Conservation (phyloP, 164 flowering plant species). For the Cinnamomum micranthum region DNA sequence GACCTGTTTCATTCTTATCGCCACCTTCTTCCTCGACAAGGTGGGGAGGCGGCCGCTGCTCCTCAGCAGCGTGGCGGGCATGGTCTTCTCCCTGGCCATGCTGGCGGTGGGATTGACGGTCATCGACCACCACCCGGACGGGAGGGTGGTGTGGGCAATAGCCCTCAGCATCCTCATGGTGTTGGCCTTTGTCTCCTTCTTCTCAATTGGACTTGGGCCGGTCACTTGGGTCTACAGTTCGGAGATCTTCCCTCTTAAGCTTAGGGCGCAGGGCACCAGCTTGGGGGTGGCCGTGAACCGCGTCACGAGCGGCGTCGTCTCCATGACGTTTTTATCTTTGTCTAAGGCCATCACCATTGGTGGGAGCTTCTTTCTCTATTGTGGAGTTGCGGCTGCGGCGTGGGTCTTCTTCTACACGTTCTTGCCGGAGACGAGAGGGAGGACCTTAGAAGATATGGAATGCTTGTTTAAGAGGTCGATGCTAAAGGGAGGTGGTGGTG, state of each 20-base stretch:
- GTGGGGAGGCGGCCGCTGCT: constrained; percentile 64
- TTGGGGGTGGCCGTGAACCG: constrained; percentile 51
- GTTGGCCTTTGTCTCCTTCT: constrained; percentile 39
- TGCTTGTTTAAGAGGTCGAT: constrained; percentile 27
- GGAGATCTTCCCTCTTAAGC: constrained; percentile 55
- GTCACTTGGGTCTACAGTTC: constrained; percentile 58
- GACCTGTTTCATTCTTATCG: constrained; percentile 10
- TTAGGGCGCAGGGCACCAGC: constrained; percentile 52
- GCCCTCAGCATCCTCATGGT: constrained; percentile 31
- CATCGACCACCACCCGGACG: constrained; percentile 27
- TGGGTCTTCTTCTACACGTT: constrained; percentile 43
- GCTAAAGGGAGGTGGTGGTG: too few relatives aligned
- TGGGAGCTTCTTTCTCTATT: constrained; percentile 49
- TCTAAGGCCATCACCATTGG: constrained; percentile 42
- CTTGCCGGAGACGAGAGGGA: constrained; percentile 60
- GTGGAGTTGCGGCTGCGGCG: constrained; percentile 32
- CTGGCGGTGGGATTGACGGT: constrained; percentile 38
- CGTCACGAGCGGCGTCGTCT: constrained; percentile 44
- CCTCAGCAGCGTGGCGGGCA: constrained; percentile 49
- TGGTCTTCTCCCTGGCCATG: constrained; percentile 39
- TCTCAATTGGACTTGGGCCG: constrained; percentile 42
- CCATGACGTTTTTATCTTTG: constrained; percentile 48
- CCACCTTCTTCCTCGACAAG: constrained; percentile 50
- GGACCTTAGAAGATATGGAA: constrained; percentile 53
- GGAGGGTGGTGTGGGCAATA: constrained; percentile 46